These are phyloP conservation scores for Phytomonas francai DNA, from an alignment of 208 protist genomes.

Conservation along the genomic window DNA sequence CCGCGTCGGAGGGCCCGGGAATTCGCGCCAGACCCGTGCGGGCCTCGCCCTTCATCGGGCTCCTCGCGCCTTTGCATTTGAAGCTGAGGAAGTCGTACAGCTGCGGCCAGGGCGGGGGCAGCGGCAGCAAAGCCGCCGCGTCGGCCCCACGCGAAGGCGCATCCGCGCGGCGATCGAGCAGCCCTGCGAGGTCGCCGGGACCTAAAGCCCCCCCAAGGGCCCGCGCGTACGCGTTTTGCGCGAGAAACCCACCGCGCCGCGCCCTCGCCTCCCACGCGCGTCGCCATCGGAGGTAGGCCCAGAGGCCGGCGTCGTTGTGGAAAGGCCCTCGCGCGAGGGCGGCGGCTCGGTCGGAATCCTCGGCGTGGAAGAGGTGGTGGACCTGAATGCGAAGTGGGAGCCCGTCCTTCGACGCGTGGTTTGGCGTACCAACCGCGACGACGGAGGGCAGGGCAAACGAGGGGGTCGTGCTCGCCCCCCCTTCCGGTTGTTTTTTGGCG, in stretches of 20 bases:
- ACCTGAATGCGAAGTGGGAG: neutral
- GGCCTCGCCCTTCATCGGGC: neutral
- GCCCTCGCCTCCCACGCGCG: conserved; percentile 15
- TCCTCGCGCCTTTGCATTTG: neutral
- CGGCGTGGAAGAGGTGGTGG: neutral
- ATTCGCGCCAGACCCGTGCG: too few species aligned
- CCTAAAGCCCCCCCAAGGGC: too few species aligned
- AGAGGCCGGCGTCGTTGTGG: neutral
- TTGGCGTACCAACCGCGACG: too few species aligned
- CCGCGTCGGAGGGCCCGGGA: too few species aligned
- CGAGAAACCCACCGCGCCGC: neutral
- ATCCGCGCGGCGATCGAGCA: neutral
- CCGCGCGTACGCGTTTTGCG: neutral
- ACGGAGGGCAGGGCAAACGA: neutral
- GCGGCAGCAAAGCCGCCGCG: neutral
- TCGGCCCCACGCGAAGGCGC: too few species aligned
- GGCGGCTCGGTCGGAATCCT: neutral
- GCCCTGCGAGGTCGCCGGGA: neutral
- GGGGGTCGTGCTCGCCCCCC: neutral
- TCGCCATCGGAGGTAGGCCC: conserved; percentile 21
- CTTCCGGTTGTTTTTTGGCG: neutral
- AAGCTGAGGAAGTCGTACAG: neutral
- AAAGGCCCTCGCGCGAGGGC: neutral
- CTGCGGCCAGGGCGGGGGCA: neutral
- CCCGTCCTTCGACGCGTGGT: too few species aligned